phyloP scores from a whole-genome alignment of 768 basidiomycete genomes.

The Boletus coccyginus region DNA sequence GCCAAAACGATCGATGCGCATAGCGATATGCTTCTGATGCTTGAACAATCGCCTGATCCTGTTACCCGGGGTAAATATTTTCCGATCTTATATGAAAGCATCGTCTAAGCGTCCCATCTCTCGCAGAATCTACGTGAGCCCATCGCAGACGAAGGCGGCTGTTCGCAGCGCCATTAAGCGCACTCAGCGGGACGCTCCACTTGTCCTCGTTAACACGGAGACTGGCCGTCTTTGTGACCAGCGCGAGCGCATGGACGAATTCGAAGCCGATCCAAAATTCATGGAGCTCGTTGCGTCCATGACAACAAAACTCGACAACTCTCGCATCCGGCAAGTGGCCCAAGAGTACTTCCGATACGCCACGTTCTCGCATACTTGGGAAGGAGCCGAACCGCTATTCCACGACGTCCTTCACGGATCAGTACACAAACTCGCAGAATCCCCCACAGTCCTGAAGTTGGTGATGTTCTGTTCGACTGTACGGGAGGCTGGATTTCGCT shows the following conservation, averaged over 20 bases:
- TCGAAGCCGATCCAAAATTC: not conserved
- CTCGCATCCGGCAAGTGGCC: not conserved
- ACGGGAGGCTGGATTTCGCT: not conserved
- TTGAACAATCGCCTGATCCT: not conserved
- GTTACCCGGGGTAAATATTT: not conserved
- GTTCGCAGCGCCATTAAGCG: not conserved
- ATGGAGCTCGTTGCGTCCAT: not conserved
- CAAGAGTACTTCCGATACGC: not conserved
- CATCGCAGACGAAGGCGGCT: not conserved
- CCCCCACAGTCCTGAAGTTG: not conserved
- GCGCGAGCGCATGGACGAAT: not conserved
- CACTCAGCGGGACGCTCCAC: not conserved
- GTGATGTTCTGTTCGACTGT: not conserved
- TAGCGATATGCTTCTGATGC: not conserved
- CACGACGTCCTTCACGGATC: not conserved
- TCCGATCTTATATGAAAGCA: not conserved
- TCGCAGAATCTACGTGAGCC: not conserved
- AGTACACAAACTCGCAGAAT: not conserved
- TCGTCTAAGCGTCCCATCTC: not conserved
- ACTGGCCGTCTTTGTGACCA: not conserved
- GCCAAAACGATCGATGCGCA: too few species aligned
- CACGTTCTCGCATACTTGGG: slow-evolving; percentile 11
- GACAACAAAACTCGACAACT: not conserved
- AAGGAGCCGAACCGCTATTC: not conserved
- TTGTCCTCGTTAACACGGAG: not conserved